These are phyloP conservation scores for Trametes punicea DNA, from an alignment of 768 basidiomycete genomes.

Conservation along the genomic window DNA sequence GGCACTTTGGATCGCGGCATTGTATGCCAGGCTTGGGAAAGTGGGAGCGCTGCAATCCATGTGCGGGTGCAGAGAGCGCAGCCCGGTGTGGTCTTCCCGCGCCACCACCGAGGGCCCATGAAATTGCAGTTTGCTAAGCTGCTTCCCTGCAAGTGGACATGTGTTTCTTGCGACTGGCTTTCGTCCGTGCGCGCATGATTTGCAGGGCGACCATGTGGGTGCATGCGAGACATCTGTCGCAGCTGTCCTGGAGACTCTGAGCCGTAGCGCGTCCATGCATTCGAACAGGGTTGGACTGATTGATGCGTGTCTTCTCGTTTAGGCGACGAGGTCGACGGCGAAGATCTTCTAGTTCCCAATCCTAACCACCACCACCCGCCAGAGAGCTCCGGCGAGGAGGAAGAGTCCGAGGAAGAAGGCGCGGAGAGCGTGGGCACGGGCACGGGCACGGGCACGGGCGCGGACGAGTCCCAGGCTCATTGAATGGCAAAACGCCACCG, in stretches of 20 bases:
- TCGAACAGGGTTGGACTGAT: no score
- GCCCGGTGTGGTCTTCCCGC: neutral
- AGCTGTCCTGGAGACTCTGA: neutral
- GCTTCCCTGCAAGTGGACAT: neutral
- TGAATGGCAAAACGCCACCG: no score
- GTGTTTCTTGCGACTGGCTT: neutral
- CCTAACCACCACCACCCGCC: slow-evolving; percentile 50
- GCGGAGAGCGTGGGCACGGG: neutral
- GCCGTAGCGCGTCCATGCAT: no score
- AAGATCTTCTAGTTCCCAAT: slow-evolving; percentile 66
- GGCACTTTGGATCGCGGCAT: neutral
- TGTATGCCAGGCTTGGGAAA: neutral
- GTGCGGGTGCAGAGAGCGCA: neutral
- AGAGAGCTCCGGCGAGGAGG: slow-evolving; percentile 15
- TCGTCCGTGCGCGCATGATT: neutral
- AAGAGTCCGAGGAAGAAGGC: neutral
- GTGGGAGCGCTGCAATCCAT: neutral
- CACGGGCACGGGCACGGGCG: neutral
- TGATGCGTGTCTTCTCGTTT: slow-evolving; percentile 3
- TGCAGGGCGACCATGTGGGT: neutral
- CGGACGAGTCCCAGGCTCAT: neutral
- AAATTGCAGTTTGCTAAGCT: neutral
- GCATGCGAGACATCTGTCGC: neutral
- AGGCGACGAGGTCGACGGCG: slow-evolving; percentile 34
- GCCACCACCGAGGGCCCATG: no score